Percentiles rank a stretch among this genome's conserved stretches.
Conservation (phyloP, 2,329 filamentous ascomycete genomes). For the Rosellinia necatrix region DNA sequence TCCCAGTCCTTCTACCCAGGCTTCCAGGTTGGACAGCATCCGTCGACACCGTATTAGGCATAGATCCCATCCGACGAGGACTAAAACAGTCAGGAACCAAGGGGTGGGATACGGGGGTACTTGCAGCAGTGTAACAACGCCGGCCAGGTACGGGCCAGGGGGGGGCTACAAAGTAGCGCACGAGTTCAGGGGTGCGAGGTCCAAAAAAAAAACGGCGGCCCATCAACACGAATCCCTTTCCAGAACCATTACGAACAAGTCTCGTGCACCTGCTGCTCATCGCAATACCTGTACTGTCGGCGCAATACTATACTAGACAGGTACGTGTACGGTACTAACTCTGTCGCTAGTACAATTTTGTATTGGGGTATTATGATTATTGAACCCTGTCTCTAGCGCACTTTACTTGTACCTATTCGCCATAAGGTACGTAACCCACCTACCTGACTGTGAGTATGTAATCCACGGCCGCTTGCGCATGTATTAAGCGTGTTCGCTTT, state of each 20-base stretch:
- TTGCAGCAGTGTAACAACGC: not conserved
- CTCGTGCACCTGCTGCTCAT: slow-evolving; percentile 18
- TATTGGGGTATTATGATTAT: too few relatives aligned
- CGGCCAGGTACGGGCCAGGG: slow-evolving; percentile 2
- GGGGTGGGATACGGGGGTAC: not conserved
- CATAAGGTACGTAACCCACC: too few relatives aligned
- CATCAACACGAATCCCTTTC: slow-evolving; percentile 21
- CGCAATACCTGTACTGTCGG: slow-evolving; percentile 4
- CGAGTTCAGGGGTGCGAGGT: not conserved
- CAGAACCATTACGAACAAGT: slow-evolving; percentile 8
- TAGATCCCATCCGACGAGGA: too few relatives aligned
- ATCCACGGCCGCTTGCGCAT: too few relatives aligned
- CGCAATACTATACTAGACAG: too few relatives aligned
- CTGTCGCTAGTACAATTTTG: slow-evolving; percentile 4
- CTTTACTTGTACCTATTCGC: too few relatives aligned
- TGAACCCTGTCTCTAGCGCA: too few relatives aligned
- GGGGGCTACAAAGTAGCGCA: slow-evolving; percentile 2
- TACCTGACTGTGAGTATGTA: too few relatives aligned
- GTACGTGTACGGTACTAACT: too few relatives aligned
- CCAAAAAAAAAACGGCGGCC: slow-evolving; percentile 13
- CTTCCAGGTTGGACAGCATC: too few relatives aligned
- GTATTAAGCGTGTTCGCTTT: too few relatives aligned
- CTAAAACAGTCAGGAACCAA: slow-evolving; percentile 1
- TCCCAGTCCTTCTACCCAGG: too few relatives aligned
- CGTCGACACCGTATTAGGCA: slow-evolving; percentile 5